Base-by-base conservation (phyloP, 2,329 filamentous ascomycete genomes). In the Celoporthe dispersa region DNA sequence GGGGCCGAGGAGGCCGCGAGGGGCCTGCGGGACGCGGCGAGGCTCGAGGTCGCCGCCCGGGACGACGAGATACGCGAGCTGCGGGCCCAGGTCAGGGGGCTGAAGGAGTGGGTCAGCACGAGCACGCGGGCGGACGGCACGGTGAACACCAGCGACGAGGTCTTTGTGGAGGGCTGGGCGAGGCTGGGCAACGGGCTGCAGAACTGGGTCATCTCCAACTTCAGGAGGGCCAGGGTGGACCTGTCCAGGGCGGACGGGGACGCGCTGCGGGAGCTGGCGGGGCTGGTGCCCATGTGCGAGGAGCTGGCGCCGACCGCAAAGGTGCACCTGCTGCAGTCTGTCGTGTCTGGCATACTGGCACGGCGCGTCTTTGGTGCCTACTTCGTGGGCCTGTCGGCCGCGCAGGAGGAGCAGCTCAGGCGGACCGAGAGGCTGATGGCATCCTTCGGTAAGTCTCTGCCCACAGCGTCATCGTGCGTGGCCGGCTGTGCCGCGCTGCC, bases 171-270 rank as follows among this genome's bases (percentile, higher is more conserved):
- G 65, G 83, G 84, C 12, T 87, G 92, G 82, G 83, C 85, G 64
- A 84, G 86, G 69, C 78, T 93, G 62, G 87, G 87, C 28, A 91
- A 92, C 75, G 87, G 90, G 33, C 79, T 92, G 74, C 90, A 93
- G 80, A 92, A 93, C 75, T 94, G 91, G 91, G 87, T 91, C 3
- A 89, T 93, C 74, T 86, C 87, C 35, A 87, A 91, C 76, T 93
- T 91, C 73, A 84, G 91, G 66, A 87, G 86, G 72, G 84, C 86
- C 16, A 91, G 86, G 79, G 79, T 91, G 1, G 81, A 85, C 69
- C 76, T 88, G 37, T 76, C 77, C 60, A 80, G 22, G 8, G 37
- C 12, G 11, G 60, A 41, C 35, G 35, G 6, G n/a, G 60, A 7
- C 11, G 11, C 60, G 22, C n/a, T 12, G 12, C 37, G 37, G 14